Evolutionary conservation across 139 green algal species (phyloP), one percentile per base, ranked within the genome.

Genomic region (Microglena sp.): DNA sequence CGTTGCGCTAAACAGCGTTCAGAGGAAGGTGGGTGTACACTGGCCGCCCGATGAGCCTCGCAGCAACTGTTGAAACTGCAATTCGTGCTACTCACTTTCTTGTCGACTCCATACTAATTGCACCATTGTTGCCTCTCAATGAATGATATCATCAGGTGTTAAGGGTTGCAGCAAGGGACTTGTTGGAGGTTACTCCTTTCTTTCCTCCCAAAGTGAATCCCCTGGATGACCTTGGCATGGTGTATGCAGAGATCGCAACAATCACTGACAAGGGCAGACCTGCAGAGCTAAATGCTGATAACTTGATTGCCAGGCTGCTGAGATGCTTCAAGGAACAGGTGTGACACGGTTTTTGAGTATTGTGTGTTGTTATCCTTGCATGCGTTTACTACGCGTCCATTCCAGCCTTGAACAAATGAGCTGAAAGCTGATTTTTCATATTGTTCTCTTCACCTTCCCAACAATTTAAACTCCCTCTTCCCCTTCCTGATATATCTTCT

Each of bases 1-100:
- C 2, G 40, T 98, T 3, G 92, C 72, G 0, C 71, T 98, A 21
- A 97, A 96, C 54, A 77, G 77, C 5, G 57, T 94, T 27, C 92
- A 98, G 59, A 70, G 92, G 0, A 82, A 80, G 77, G 82, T 86
- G 33, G 67, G 69, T 50, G 21, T 44, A 5, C 45, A 24, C 6
- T 18, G 11, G 6, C 26, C 6, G 15, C 50, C 6, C 22, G 15
- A 60, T 60, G 11, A 15, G 27, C 8, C n/a, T 15, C 15, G n/a
- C n/a, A 60, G 53, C 53, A 24, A n/a, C 26, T 64, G 6, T 11
- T 6, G 22, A 43, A 29, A 22, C 11, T 35, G 24, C 24, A 34
- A 35, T 21, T n/a, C 4, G 4, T 35, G 4, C 5, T 6, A 4
- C 21, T 34, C 31, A 43, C 8, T 2, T 62, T 29, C 4, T 46